Evolutionary conservation across 164 flowering plant species (phyloP).

Genomic region (Warburgia ugandensis): DNA sequence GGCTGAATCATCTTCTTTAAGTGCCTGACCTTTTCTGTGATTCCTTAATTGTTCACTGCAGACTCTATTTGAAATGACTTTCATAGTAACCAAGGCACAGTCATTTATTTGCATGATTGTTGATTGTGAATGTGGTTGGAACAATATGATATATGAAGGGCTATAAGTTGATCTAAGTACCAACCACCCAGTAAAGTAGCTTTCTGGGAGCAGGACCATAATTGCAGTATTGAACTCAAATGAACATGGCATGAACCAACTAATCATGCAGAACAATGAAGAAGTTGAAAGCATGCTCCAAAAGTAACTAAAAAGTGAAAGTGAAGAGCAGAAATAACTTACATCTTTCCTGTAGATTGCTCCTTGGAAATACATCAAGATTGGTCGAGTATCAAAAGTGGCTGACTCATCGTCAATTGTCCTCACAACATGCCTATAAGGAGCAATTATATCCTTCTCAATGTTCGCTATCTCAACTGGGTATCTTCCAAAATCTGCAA

Average conservation of each 20-base stretch:
- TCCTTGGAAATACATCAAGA: conserved; percentile 70
- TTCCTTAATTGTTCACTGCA: too few species aligned
- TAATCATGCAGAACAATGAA: background rate
- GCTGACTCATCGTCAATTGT: conserved; percentile 32
- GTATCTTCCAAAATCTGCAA: conserved; percentile 95
- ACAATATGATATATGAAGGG: too few species aligned
- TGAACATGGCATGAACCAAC: background rate
- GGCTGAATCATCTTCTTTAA: too few species aligned
- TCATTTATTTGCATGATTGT: too few species aligned
- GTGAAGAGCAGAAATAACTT: conserved; percentile 27
- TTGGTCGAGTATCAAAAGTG: conserved; percentile 45
- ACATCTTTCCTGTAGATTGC: conserved; percentile 94
- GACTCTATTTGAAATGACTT: too few species aligned
- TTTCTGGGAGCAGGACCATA: background rate
- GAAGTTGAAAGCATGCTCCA: background rate
- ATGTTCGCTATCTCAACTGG: conserved; percentile 54
- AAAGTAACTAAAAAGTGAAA: background rate
- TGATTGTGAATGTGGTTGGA: too few species aligned
- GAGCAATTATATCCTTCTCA: conserved; percentile 80
- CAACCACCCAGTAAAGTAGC: background rate
- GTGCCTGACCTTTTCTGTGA: too few species aligned
- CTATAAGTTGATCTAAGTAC: background rate
- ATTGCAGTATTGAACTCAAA: background rate
- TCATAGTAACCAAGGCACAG: too few species aligned
- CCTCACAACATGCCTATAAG: conserved; percentile 72